These are phyloP conservation scores for Coemansia sp. DNA, from an alignment of 192 early-diverging fungal genomes.

Conservation along the genomic window DNA sequence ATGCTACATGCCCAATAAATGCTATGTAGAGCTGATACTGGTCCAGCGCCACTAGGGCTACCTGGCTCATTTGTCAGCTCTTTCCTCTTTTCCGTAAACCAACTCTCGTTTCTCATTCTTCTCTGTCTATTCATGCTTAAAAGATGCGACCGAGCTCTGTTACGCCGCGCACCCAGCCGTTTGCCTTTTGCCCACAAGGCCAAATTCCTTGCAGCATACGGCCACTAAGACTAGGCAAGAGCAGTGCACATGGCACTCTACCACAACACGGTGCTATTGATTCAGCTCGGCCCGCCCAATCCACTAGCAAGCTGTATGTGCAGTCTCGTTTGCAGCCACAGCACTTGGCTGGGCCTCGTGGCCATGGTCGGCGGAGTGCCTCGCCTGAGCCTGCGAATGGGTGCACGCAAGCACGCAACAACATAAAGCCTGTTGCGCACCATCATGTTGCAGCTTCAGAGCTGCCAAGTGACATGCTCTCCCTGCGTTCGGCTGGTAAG, in stretches of 20 bases:
- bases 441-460: background rate
- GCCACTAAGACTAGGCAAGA: constrained; percentile 19
- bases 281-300: background rate
- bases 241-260: background rate
- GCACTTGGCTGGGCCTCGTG: background rate
- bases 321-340: background rate
- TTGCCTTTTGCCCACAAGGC: constrained; percentile 38
- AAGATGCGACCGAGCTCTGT: constrained; percentile 1
- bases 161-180: constrained; percentile 15
- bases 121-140: background rate
- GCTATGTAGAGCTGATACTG: background rate
- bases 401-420: background rate
- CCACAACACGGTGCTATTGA: background rate
- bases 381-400: background rate
- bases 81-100: background rate
- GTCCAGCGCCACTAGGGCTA: background rate
- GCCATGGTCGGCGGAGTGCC: background rate
- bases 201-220: constrained; percentile 34
- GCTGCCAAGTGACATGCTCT: background rate
- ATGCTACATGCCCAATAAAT: background rate
- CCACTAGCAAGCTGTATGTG: background rate
- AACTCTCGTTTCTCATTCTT: background rate
- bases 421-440: background rate
- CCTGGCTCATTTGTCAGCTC: background rate
- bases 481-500: background rate